Base-by-base conservation (phyloP, 1,139 yeast species). In the Hanseniaspora uvarum region DNA sequence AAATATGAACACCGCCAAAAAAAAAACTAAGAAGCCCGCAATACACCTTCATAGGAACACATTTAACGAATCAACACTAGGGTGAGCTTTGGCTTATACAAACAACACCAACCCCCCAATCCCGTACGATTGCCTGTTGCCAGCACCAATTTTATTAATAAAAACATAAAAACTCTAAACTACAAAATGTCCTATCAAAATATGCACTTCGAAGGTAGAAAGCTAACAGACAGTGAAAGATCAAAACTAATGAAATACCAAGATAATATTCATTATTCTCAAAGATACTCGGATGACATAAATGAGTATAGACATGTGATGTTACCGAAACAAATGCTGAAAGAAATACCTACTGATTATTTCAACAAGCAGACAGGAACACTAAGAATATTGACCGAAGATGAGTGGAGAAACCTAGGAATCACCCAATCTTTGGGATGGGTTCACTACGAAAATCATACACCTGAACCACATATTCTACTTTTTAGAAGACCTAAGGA, bases 391-490 rank as follows among this genome's bases (percentile, higher is more conserved):
- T 73, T 94, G 53, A 70, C 84, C 56, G 99, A 94, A 68, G 97
- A 92, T 61, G 99, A 94, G 69, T 94, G 99, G 99, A 77, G 99
- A 68, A 97, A 97, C 1, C 74, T 94, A 55, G 99, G 99, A 4
- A 88, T 94, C 63, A 94, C 98, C 11, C 99, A 92, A 68, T 86
- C 95, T 47, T 74, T 94, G 58, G 99, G 99, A 1, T 94, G 99
- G 99, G 94, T 79, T 52, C 98, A 94, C 68, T 94, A 92, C 66
- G 99, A 92, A 65, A 89, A 96, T 52, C 99, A 94, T 69, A 84
- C 96, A 0, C 99, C 98, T 36, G 99, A 94, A 68, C 99, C 99
- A 28, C 98, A 94, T 66, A 92, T 94, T 58, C 72, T 94, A 58
- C 74, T 94, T 59, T 94, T 94, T 73, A 92, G 89, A 67, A 74